Percentiles rank a stretch among this genome's conserved stretches.
These are phyloP conservation scores for Boletus bicolor DNA, from an alignment of 768 basidiomycete genomes.

Conservation along the genomic window DNA sequence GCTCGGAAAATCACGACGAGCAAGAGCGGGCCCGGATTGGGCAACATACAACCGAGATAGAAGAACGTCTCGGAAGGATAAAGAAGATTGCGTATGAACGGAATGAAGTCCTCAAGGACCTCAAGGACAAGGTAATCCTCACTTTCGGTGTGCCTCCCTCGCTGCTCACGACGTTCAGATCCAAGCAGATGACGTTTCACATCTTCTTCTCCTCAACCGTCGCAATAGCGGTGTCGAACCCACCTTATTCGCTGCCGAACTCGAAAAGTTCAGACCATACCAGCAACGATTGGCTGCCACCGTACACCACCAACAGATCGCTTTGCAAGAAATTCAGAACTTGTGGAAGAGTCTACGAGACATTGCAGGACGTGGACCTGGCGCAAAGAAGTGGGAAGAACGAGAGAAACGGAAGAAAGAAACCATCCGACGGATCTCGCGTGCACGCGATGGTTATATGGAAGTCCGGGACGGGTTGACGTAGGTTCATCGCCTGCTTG, in stretches of 20 bases:
- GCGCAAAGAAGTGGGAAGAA: conserved; percentile 78
- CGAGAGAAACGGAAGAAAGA: conserved; percentile 79
- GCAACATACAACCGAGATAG: conserved; percentile 67
- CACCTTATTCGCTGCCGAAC: conserved; percentile 84
- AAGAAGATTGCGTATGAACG: conserved; percentile 85
- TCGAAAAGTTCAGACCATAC: conserved; percentile 94
- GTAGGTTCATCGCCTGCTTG: conserved; percentile 43
- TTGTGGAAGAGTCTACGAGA: conserved; percentile 75
- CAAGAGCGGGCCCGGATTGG: conserved; percentile 67
- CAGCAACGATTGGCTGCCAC: conserved; percentile 80
- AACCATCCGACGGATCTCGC: conserved; percentile 62
- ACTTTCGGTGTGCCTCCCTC: not conserved
- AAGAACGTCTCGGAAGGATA: conserved; percentile 72
- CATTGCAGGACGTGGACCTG: conserved; percentile 68
- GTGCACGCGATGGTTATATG: conserved; percentile 81
- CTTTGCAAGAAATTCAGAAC: conserved; percentile 70
- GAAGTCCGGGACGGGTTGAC: conserved; percentile 82
- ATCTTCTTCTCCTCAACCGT: conserved; percentile 86
- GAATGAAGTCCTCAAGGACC: conserved; percentile 82
- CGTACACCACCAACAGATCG: conserved; percentile 69
- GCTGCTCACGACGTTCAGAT: conserved; percentile 50
- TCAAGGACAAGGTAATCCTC: conserved; percentile 84
- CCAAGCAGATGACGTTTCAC: conserved; percentile 95
- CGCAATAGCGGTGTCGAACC: conserved; percentile 82
- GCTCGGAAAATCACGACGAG: conserved; percentile 58